These are phyloP conservation scores for Plasmodium sp. DNA, from an alignment of 169 alveolate genomes.

Conservation along the genomic window DNA sequence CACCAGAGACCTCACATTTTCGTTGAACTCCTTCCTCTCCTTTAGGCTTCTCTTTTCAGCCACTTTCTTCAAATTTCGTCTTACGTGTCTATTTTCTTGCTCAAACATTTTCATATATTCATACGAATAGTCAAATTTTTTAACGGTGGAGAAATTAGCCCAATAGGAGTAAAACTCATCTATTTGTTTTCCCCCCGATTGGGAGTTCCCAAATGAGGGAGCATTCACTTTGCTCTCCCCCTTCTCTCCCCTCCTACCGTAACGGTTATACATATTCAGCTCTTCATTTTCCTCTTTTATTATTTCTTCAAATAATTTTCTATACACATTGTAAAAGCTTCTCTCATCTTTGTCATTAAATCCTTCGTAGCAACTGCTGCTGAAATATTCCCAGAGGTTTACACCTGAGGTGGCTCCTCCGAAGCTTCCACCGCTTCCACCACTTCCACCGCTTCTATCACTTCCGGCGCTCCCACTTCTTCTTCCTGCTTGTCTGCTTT, in stretches of 20 bases:
- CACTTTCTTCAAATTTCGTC: slow-evolving; percentile 45
- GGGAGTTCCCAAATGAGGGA: slow-evolving; percentile 82
- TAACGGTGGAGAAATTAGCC: slow-evolving; percentile 84
- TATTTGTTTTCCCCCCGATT: slow-evolving; percentile 79
- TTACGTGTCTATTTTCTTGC: slow-evolving; percentile 30
- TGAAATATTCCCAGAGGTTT: slow-evolving; percentile 86
- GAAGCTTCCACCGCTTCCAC: background rate
- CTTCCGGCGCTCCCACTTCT: background rate
- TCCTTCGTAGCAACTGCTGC: slow-evolving; percentile 56
- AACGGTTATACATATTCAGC: slow-evolving; percentile 74
- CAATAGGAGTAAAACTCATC: slow-evolving; percentile 87
- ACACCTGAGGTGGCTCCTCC: slow-evolving; percentile 73
- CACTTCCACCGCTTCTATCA: background rate
- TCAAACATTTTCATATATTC: slow-evolving; percentile 18
- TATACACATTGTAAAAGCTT: slow-evolving; percentile 86
- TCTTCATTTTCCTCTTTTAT: slow-evolving; percentile 75
- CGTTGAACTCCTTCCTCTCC: slow-evolving; percentile 86
- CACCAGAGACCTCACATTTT: slow-evolving; percentile 80
- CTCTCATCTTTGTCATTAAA: slow-evolving; percentile 82
- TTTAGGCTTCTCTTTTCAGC: slow-evolving; percentile 82
- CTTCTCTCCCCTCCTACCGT: slow-evolving; percentile 69
- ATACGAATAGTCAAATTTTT: slow-evolving; percentile 76
- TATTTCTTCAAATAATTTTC: slow-evolving; percentile 83
- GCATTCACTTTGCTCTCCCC: slow-evolving; percentile 17
- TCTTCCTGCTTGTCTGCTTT: background rate